Evolutionary conservation across 1,284 basidiomycete genomes (phyloP).

Genomic region (Ganoderma lucidum): DNA sequence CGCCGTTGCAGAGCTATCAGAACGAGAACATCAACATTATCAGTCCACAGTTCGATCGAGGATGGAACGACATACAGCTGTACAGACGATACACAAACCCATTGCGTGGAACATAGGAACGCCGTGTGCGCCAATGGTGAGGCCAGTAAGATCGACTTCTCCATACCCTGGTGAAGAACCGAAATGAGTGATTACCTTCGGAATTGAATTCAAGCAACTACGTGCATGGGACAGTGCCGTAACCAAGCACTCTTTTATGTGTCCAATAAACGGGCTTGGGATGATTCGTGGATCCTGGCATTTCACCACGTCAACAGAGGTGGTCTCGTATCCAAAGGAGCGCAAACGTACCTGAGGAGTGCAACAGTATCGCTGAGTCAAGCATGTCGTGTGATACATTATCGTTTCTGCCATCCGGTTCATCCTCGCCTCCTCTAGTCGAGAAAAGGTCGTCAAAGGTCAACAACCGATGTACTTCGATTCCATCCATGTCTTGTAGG

Average conservation of each 20-base stretch:
- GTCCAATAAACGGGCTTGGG: slow-evolving; percentile 32
- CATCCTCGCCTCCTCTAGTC: neutral
- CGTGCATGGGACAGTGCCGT: slow-evolving; percentile 8
- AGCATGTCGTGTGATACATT: neutral
- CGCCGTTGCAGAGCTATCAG: slow-evolving; percentile 4
- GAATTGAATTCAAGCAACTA: neutral
- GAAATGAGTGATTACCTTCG: neutral
- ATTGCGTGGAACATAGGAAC: slow-evolving; percentile 27
- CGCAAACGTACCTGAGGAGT: slow-evolving; percentile 30
- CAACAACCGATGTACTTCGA: neutral
- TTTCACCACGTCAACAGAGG: neutral
- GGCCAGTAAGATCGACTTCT: slow-evolving; percentile 8
- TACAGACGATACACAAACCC: slow-evolving; percentile 16
- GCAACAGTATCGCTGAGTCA: slow-evolving; percentile 25
- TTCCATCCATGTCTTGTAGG: neutral
- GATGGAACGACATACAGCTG: neutral
- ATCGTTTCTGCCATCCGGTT: neutral
- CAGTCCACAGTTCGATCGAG: neutral
- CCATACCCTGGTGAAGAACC: neutral
- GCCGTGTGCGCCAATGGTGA: slow-evolving; percentile 13
- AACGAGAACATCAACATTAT: neutral
- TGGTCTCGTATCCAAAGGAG: neutral
- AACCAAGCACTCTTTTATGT: slow-evolving; percentile 5
- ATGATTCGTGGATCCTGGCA: slow-evolving; percentile 26
- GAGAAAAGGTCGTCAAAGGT: neutral